A percentile compares a stretch with the other conserved stretches of the same genome.
Conservation (phyloP, 177 flowering plant species). For the Telopea speciosissima region DNA sequence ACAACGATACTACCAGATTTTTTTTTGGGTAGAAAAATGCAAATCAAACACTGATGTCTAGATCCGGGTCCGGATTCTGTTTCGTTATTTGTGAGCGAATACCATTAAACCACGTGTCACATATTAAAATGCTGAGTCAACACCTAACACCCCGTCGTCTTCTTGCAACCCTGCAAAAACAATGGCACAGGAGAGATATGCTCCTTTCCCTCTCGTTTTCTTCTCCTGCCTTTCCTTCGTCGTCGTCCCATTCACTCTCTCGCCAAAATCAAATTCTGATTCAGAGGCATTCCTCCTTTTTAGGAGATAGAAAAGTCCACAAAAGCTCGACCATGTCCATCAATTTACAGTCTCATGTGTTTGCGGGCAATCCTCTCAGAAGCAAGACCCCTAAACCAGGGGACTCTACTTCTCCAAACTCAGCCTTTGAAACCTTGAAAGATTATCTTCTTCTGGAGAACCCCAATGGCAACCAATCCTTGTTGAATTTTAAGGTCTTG, state of each 20-base stretch:
- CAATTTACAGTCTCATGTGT: slow-evolving; percentile 22
- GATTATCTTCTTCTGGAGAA: slow-evolving; percentile 10
- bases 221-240: background rate
- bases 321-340: slow-evolving; percentile 12
- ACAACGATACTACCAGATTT: too few relatives aligned
- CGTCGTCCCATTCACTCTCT: slow-evolving; percentile 2
- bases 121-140: background rate
- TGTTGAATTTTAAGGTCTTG: slow-evolving; percentile 27
- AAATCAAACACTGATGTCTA: too few relatives aligned
- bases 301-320: background rate
- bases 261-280: background rate
- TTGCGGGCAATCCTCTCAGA: slow-evolving; percentile 26
- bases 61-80: too few relatives aligned
- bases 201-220: slow-evolving; percentile 1
- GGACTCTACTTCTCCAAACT: slow-evolving; percentile 9
- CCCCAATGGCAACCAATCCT: slow-evolving; percentile 6
- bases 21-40: too few relatives aligned
- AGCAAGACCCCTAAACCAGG: slow-evolving; percentile 10
- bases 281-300: background rate
- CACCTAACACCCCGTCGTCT: background rate
- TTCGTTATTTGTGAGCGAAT: background rate
- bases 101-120: slow-evolving; percentile 4
- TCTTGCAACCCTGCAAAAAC: slow-evolving; percentile 6
- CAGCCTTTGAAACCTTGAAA: slow-evolving; percentile 21
- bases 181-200: background rate